Base-by-base conservation (phyloP, 2,329 filamentous ascomycete genomes). In the Phoma sp. region DNA sequence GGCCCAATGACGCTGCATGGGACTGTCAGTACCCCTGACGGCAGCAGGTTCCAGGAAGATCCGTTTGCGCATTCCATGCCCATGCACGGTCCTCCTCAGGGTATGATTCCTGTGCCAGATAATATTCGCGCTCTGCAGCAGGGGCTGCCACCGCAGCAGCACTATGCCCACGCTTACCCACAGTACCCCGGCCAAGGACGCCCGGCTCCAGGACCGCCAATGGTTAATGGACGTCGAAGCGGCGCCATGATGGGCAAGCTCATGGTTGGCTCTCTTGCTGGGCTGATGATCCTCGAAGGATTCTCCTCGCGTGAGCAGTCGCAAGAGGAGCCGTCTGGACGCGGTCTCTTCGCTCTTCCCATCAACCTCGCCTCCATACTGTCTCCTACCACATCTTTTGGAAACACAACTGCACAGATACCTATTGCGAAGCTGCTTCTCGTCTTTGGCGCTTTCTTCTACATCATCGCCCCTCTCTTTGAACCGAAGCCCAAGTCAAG, bases 231-330 rank as follows among this genome's bases (percentile, higher is more conserved):
- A 39, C 77, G 78, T 13, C 74, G 76, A 14, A 73, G 73, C 58
- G 77, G 79, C 38, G 81, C 82, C 32, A 79, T 82, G 61, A 76
- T 86, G 65, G 84, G 83, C 67, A 96, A 96, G 77, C 82, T 97
- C 61, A 95, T 97, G 90, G 87, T 97, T 4, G 93, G 93, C 37
- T 93, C 93, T 14, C 83, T 98, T 55, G 93, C 93, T 23, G 92
- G 91, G 11, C 80, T 98, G 14, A 96, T 98, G 93, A 83, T 97
- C 30, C 78, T 96, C 63, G 92, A 97, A 76, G 91, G 91, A 1
- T 81, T 93, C 50, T 84, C 89, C 70, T 78, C 87, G 62, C 71
- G 75, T 33, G 84, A 85, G 70, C 83, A 85, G 65, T 83, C 81
- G 41, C 86, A 69, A 50, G 70, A 75, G 42, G 70, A 75, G 35